Evolutionary conservation across 2,329 filamentous ascomycete genomes (phyloP), one percentile per base, ranked within the genome.

Genomic region (Xylaria arbuscula): DNA sequence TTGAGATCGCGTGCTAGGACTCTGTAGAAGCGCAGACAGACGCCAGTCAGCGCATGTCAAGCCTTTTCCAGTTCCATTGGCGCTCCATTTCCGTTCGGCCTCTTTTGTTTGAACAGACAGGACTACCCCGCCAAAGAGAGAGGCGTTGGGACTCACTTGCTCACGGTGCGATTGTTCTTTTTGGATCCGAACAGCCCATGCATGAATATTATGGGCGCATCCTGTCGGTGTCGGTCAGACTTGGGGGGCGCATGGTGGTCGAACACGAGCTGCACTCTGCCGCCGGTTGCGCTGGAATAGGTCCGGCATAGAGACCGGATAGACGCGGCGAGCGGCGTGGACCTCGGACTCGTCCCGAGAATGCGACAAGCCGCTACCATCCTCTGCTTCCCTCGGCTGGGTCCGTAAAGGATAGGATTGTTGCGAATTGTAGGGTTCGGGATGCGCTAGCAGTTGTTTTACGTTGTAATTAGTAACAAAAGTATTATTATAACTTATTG

Each of bases 111-210:
- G 38, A 15, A 42, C 15, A 15, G 10, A 15, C 45, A 47, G 15
- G 50, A 62, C 32, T n/a, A 19, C 15, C 13, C 22, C 22, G 32
- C 9, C 36, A 9, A 38, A n/a, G 17, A 24, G 28, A 28, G 28
- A 28, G 55, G 8, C 32, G n/a, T 13, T 42, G 48, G 28, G 24
- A 82, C 91, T 79, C 84, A 97, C 95, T 94, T 97, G 91, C 94
- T 97, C 71, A 98, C 96, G 76, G 88, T 93, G 79, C 94, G 86
- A 79, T 98, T 97, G 79, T 98, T 98, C 83, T 93, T 94, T 83
- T 97, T 97, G 45, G 93, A 97, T 22, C 95, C 95, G 77, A 98
- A 98, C 11, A 98, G 85, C 0, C 96, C 95, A 79, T 98, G 95
- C 76, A 98, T 88, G 73, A 98, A 92, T 70, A 98, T 81, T 71